Evolutionary conservation across 345 rosid genomes (phyloP).

Genomic region (Populus deltoides): DNA sequence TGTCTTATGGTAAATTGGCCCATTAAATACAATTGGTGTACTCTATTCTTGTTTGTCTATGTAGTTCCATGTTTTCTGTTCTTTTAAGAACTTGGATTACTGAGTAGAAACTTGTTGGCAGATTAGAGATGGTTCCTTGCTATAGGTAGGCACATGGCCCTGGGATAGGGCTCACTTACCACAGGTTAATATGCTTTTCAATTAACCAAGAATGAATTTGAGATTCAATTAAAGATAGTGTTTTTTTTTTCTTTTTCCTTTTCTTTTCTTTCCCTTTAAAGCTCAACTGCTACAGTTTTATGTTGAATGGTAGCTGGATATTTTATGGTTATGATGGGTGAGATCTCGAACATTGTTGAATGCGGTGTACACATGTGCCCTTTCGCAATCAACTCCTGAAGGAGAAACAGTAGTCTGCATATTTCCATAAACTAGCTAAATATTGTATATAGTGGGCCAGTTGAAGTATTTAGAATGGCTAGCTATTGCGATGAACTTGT

Average conservation of each 20-base stretch:
- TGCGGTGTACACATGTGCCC: no score
- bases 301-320: background rate
- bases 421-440: background rate
- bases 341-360: no score
- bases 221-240: no score
- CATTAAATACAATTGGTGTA: background rate
- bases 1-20: constrained; percentile 5
- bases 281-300: background rate
- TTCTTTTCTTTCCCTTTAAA: background rate
- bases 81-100: no score
- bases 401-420: background rate
- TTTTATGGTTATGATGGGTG: background rate
- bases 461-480: background rate
- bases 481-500: background rate
- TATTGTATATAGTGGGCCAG: no score
- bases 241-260: background rate
- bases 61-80: background rate
- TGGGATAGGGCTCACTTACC: no score
- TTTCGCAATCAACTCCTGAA: background rate
- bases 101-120: no score
- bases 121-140: no score
- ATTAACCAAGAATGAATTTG: no score
- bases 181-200: no score
- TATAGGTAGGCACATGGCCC: no score
- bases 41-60: background rate